phyloP scores from a whole-genome alignment of 768 basidiomycete species.

The Agaricus blazei region DNA sequence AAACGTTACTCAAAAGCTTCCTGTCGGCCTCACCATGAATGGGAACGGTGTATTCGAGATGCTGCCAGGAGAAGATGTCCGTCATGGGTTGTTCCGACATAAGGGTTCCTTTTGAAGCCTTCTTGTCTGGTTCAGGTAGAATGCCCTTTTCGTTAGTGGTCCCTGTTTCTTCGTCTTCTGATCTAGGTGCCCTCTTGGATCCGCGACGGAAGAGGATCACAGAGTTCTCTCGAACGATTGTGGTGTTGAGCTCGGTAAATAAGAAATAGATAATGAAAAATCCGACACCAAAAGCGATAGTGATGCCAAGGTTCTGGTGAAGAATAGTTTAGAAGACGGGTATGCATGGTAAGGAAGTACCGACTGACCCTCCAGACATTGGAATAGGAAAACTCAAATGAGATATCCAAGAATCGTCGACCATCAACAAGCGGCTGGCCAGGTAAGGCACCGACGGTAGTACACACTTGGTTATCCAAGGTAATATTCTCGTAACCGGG shows the following conservation, averaged over 20 bases:
- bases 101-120: constrained; percentile 19
- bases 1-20: constrained; percentile 61
- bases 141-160: constrained; percentile 18
- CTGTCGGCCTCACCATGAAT: constrained; percentile 40
- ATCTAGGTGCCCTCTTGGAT: constrained; percentile 18
- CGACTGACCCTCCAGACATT: constrained; percentile 37
- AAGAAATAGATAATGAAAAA: constrained; percentile 52
- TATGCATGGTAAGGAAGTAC: background rate
- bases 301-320: constrained; percentile 58
- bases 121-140: constrained; percentile 17
- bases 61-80: constrained; percentile 79
- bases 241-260: constrained; percentile 50
- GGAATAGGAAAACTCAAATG: constrained; percentile 39
- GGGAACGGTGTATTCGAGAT: constrained; percentile 64
- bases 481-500: constrained; percentile 54
- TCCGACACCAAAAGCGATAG: constrained; percentile 55
- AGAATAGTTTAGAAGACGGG: background rate
- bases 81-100: constrained; percentile 28
- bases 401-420: constrained; percentile 39
- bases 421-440: constrained; percentile 60
- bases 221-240: constrained; percentile 26
- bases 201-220: constrained; percentile 67
- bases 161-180: constrained; percentile 15
- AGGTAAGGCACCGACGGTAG: constrained; percentile 55
- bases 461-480: constrained; percentile 69